Evolutionary conservation across 192 early-diverging fungal genomes (phyloP), one percentile per base, ranked within the genome.

Genomic region (Umbelopsis isabellina): DNA sequence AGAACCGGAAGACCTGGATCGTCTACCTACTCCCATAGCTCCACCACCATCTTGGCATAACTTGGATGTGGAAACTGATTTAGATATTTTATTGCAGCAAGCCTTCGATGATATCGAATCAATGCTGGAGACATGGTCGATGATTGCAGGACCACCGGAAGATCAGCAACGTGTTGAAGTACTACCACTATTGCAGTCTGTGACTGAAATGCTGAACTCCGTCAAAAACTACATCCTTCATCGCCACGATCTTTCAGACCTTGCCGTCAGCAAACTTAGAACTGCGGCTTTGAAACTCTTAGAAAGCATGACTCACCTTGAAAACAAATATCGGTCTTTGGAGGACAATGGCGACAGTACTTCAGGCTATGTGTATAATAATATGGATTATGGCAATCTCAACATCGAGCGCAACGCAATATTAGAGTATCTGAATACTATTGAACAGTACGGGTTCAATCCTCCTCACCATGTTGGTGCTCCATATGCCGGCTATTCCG

Each of bases 181-280:
- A 20, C 35, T 88, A 33, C 76, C 79, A 4, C 67, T 85, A 18
- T 67, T 88, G 1, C 74, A 83, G 18, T 76, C 83, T 7, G 81
- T 81, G 1, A 88, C 86, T 27, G 86, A 84, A 66, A 78, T 81
- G 51, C 67, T 88, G 2, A 71, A 80, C 21, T 80, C 82, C 8
- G 80, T 88, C 20, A 81, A 82, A 51, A 84, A 81, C 27, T 88
- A 88, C 72, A 79, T 82, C 11, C 70, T 84, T 67, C 67, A 85
- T 70, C 78, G 83, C 0, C 83, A 81, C 16, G 75, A 79, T 69
- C 50, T 88, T 30, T 61, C 82, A 33, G 44, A 74, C 10, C 66
- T 50, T 20, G 73, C 84, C 15, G 10, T 86, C 18, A 55, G 50
- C 11, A 72, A 77, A 48, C 76, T 86, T 55, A 72, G 86, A 45